Percentiles rank a stretch among this genome's conserved stretches.
phyloP scores from a whole-genome alignment of 23 red algal genomes.

The Gracilaria gracilis region DNA sequence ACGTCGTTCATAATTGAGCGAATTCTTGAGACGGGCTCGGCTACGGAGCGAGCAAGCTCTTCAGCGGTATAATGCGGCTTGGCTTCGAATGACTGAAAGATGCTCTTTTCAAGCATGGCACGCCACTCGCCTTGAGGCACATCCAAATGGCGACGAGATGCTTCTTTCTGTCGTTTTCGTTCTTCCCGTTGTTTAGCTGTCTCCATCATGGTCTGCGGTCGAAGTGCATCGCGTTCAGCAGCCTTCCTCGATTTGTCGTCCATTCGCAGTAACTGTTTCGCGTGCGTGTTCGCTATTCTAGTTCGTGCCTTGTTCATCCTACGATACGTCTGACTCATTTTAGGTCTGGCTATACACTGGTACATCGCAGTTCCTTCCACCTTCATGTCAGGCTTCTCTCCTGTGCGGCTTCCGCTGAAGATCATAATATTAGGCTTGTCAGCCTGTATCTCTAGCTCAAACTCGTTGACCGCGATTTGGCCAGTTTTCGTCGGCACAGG shows the following conservation, averaged over 20 bases:
- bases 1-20: conserved; percentile 81
- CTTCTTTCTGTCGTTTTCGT: conserved; percentile 55
- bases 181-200: conserved; percentile 57
- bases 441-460: conserved; percentile 43
- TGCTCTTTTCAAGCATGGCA: conserved; percentile 17
- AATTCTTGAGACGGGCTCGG: conserved; percentile 48
- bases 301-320: conserved; percentile 40
- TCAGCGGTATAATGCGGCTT: conserved; percentile 70
- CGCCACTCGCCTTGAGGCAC: conserved; percentile 63
- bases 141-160: conserved; percentile 59
- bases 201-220: conserved; percentile 50
- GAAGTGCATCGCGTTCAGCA: conserved; percentile 40
- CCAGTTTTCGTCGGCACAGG: conserved; percentile 3
- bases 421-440: conserved; percentile 58
- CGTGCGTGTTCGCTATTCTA: neutral
- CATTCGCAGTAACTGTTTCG: conserved; percentile 43
- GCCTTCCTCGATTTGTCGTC: conserved; percentile 42
- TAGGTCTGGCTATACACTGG: conserved; percentile 47
- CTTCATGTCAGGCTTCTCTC: conserved; percentile 54
- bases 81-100: conserved; percentile 77
- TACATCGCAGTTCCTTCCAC: conserved; percentile 47
- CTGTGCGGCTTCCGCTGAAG: conserved; percentile 38
- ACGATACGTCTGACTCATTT: conserved; percentile 40
- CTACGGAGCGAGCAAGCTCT: conserved; percentile 66
- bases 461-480: conserved; percentile 33